phyloP scores from a whole-genome alignment of 2,329 filamentous ascomycete genomes.

The Aspergillus proliferans region DNA sequence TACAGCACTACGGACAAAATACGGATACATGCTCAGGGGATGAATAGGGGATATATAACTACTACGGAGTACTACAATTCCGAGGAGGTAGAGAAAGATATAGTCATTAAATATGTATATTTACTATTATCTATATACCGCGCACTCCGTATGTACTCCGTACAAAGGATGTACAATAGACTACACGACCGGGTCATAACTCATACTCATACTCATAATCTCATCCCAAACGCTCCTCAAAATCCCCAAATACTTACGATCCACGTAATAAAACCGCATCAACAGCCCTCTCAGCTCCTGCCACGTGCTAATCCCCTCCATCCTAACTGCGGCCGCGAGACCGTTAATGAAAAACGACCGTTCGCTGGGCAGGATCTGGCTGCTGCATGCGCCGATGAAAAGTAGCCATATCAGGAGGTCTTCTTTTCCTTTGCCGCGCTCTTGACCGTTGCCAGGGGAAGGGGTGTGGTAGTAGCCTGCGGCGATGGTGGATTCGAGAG shows the following conservation, averaged over 20 bases:
- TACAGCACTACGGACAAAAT: no score
- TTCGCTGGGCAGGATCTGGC: slow-evolving; percentile 16
- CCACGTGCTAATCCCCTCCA: slow-evolving; percentile 26
- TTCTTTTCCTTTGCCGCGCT: no score
- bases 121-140: not conserved
- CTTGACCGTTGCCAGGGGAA: not conserved
- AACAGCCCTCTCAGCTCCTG: slow-evolving; percentile 28
- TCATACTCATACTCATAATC: slow-evolving; percentile 13
- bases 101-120: no score
- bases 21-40: no score
- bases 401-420: slow-evolving; percentile 33
- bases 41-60: no score
- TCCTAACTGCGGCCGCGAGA: slow-evolving; percentile 20
- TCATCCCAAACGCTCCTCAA: slow-evolving; percentile 29
- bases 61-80: no score
- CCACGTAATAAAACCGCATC: slow-evolving; percentile 31
- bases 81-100: no score
- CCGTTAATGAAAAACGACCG: slow-evolving; percentile 28
- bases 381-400: slow-evolving; percentile 30
- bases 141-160: not conserved
- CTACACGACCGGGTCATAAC: slow-evolving; percentile 5
- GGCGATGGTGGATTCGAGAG: slow-evolving; percentile 27
- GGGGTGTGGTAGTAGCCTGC: slow-evolving; percentile 27
- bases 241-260: slow-evolving; percentile 26
- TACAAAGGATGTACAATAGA: not conserved